Percentiles rank a stretch among this genome's conserved stretches.
Conservation (phyloP, 2,329 filamentous ascomycete species). For the Ascochyta lentis region DNA sequence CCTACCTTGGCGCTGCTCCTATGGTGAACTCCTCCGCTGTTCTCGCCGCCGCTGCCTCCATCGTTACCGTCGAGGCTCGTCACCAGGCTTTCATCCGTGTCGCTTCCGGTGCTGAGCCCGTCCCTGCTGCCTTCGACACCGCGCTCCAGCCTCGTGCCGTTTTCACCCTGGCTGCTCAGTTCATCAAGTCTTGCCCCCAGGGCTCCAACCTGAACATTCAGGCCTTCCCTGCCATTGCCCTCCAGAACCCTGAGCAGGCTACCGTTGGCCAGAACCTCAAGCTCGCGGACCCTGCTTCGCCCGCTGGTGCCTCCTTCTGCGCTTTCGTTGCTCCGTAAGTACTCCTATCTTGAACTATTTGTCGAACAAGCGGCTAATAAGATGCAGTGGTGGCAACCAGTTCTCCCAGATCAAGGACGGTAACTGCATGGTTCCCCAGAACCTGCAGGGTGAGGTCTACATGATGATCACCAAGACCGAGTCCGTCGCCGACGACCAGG, state of each 20-base stretch:
- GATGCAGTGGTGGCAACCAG: constrained; percentile 41
- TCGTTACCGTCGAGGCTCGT: constrained; percentile 75
- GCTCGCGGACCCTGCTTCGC: constrained; percentile 45
- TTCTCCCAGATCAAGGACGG: constrained; percentile 65
- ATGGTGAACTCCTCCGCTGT: constrained; percentile 66
- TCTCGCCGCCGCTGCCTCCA: constrained; percentile 71
- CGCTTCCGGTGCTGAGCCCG: constrained; percentile 63
- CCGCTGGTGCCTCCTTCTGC: constrained; percentile 63
- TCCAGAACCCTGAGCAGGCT: constrained; percentile 60
- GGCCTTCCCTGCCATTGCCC: constrained; percentile 64
- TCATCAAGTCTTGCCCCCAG: constrained; percentile 73
- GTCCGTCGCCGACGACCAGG: constrained; percentile 54
- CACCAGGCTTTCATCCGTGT: constrained; percentile 76
- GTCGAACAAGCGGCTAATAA: constrained; percentile 27
- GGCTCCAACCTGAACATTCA: constrained; percentile 68
- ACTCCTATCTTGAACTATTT: constrained; percentile 33
- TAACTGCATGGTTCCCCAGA: constrained; percentile 67
- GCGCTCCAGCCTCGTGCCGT: constrained; percentile 71
- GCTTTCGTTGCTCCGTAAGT: constrained; percentile 69
- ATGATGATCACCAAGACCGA: constrained; percentile 66
- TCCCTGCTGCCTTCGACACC: constrained; percentile 74
- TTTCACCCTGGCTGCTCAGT: constrained; percentile 75
- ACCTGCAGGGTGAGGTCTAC: constrained; percentile 69
- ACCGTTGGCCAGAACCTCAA: constrained; percentile 49
- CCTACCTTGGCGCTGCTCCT: constrained; percentile 73